phyloP scores from a whole-genome alignment of 1,139 yeast species.

The Zygoascus sp. region DNA sequence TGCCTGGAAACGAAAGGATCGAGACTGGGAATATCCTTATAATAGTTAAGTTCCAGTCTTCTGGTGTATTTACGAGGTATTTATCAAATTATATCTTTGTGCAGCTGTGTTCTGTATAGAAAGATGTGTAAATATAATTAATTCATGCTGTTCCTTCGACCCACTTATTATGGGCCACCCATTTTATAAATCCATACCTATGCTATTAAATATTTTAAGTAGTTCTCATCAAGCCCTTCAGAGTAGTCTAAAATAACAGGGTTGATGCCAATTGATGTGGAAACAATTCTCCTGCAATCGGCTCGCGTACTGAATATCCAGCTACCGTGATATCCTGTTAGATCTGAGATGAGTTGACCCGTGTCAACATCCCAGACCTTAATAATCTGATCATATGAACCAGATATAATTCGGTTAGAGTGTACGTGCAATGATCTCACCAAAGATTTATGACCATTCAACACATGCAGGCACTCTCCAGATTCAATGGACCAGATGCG shows the following conservation, averaged over 20 bases:
- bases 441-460: conserved; percentile 33
- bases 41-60: conserved; percentile 33
- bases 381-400: conserved; percentile 37
- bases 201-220: conserved; percentile 23
- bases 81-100: background rate
- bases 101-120: background rate
- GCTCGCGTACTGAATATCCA: conserved; percentile 37
- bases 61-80: background rate
- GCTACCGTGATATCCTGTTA: conserved; percentile 34
- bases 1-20: conserved; percentile 80
- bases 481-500: conserved; percentile 34
- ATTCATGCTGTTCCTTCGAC: background rate
- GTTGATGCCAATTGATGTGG: conserved; percentile 34
- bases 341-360: conserved; percentile 27
- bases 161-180: too few relatives aligned
- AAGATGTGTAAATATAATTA: background rate
- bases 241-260: conserved; percentile 35
- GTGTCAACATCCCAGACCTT: conserved; percentile 36
- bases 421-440: conserved; percentile 33
- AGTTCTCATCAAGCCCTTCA: conserved; percentile 26
- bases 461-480: conserved; percentile 27
- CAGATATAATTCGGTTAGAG: conserved; percentile 32
- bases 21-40: conserved; percentile 73
- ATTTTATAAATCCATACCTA: background rate
- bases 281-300: conserved; percentile 29